A percentile compares a stretch with the other conserved stretches of the same genome.
Evolutionary conservation across 2,329 filamentous ascomycete species (phyloP).

Genomic region (Xylaria sp.): DNA sequence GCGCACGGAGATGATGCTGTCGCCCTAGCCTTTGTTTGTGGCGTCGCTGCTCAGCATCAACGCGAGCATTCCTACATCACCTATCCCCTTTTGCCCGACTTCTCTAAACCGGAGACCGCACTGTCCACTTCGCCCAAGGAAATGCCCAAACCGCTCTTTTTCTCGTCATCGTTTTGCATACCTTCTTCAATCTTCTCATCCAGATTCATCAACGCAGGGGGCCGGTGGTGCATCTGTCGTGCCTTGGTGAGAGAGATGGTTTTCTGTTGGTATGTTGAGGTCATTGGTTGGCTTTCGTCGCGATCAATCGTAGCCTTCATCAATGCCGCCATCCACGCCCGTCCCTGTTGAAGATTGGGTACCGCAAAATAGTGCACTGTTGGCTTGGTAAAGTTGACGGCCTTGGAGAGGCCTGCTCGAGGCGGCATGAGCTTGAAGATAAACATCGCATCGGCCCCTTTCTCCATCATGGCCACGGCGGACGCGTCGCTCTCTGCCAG

Average conservation of each 20-base stretch:
- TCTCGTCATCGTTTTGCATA: conserved; percentile 29
- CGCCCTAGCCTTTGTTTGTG: conserved; percentile 26
- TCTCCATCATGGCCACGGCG: conserved; percentile 31
- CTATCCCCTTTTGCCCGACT: conserved; percentile 32
- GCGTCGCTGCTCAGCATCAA: conserved; percentile 31
- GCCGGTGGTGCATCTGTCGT: conserved; percentile 78
- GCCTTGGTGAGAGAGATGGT: conserved; percentile 91
- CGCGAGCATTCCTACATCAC: conserved; percentile 32
- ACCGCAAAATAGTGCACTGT: conserved; percentile 97
- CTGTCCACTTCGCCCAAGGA: conserved; percentile 37
- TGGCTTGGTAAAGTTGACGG: conserved; percentile 95
- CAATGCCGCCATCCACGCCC: conserved; percentile 95
- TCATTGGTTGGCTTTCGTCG: conserved; percentile 72
- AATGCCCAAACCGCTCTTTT: conserved; percentile 36
- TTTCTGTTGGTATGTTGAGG: conserved; percentile 93
- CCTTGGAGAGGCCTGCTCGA: conserved; percentile 76
- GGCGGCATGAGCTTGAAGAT: conserved; percentile 98
- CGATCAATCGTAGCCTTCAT: conserved; percentile 99
- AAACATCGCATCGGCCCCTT: conserved; percentile 70
- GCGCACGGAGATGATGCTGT: conserved; percentile 28
- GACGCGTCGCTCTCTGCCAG: conserved; percentile 40
- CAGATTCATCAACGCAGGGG: conserved; percentile 77
- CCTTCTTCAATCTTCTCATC: conserved; percentile 41
- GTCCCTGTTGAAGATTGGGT: conserved; percentile 79
- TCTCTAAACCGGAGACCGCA: conserved; percentile 35